phyloP scores from a whole-genome alignment of 1,284 basidiomycete species.

The Naganishia albida region DNA sequence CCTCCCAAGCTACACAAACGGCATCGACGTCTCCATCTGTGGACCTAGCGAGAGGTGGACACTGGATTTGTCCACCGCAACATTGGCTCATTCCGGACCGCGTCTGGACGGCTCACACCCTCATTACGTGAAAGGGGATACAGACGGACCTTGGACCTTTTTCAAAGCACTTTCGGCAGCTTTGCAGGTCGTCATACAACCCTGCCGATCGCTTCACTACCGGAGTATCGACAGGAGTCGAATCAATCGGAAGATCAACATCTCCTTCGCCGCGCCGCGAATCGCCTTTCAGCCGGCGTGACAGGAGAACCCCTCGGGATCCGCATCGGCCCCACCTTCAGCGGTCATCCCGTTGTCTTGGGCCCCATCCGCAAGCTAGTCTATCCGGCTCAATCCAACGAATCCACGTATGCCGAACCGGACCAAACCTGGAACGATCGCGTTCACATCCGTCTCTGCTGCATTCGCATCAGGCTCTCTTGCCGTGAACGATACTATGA shows the following conservation, averaged over 20 bases:
- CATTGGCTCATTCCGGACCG: neutral
- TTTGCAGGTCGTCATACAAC: too few species aligned
- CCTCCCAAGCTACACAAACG: neutral
- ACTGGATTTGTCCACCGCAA: neutral
- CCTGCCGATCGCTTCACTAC: too few species aligned
- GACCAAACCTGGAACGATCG: constrained; percentile 13
- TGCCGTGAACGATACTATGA: constrained; percentile 3
- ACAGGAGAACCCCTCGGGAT: neutral
- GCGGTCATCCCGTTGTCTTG: constrained; percentile 10
- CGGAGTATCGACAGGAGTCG: constrained; percentile 1
- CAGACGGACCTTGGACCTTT: too few species aligned
- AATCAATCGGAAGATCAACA: neutral
- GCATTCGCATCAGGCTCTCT: constrained; percentile 20
- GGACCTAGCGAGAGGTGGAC: neutral
- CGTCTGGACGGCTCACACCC: neutral
- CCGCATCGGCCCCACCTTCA: neutral
- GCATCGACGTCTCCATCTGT: neutral
- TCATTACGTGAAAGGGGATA: too few species aligned
- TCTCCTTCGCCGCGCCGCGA: neutral
- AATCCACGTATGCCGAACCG: constrained; percentile 16
- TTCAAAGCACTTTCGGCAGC: too few species aligned
- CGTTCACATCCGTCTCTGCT: constrained; percentile 17
- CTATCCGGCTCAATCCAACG: neutral
- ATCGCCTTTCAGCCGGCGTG: neutral
- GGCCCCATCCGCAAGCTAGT: neutral